phyloP scores from a whole-genome alignment of 2,329 filamentous ascomycete species.

The Trichoderma koningiopsis region DNA sequence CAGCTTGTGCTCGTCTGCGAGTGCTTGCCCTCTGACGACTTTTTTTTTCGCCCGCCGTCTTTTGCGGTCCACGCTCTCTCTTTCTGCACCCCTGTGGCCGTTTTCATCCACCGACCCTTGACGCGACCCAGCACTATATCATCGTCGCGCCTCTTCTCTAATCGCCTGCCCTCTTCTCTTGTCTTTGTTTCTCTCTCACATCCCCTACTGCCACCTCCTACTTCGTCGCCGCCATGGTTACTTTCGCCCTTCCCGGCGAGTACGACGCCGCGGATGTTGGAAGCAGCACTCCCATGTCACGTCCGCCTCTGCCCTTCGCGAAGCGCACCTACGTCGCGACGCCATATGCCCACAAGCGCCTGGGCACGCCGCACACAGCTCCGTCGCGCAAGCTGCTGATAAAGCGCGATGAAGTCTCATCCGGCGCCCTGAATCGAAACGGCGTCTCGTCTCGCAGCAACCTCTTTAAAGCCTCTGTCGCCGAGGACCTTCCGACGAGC shows the following conservation, averaged over 20 bases:
- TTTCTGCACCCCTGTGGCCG: slow-evolving; percentile 8
- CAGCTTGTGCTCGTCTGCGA: slow-evolving; percentile 6
- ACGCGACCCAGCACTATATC: slow-evolving; percentile 19
- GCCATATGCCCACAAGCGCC: slow-evolving; percentile 40
- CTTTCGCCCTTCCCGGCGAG: slow-evolving; percentile 44
- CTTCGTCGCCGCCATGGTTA: slow-evolving; percentile 38
- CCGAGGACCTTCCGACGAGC: slow-evolving; percentile 38
- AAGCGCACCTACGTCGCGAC: slow-evolving; percentile 47
- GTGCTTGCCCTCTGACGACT: not conserved
- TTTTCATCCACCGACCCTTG: slow-evolving; percentile 17
- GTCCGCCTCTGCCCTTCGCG: slow-evolving; percentile 47
- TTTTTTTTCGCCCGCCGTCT: slow-evolving; percentile 11
- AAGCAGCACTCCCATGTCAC: slow-evolving; percentile 43
- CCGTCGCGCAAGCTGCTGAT: slow-evolving; percentile 42
- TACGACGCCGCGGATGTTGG: slow-evolving; percentile 36
- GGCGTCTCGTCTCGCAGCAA: slow-evolving; percentile 46
- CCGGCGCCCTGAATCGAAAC: slow-evolving; percentile 42
- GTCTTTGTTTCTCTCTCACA: not conserved
- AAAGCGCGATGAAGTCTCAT: slow-evolving; percentile 41
- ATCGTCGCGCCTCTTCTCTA: slow-evolving; percentile 12
- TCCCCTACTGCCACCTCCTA: not conserved
- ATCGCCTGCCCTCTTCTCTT: not conserved
- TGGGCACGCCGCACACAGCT: slow-evolving; percentile 44
- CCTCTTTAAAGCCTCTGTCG: slow-evolving; percentile 46
- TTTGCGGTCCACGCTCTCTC: slow-evolving; percentile 3